A percentile compares a stretch with the other conserved stretches of the same genome.
phyloP scores from a whole-genome alignment of 768 basidiomycete genomes.

The Pleurotus pulmonarius region DNA sequence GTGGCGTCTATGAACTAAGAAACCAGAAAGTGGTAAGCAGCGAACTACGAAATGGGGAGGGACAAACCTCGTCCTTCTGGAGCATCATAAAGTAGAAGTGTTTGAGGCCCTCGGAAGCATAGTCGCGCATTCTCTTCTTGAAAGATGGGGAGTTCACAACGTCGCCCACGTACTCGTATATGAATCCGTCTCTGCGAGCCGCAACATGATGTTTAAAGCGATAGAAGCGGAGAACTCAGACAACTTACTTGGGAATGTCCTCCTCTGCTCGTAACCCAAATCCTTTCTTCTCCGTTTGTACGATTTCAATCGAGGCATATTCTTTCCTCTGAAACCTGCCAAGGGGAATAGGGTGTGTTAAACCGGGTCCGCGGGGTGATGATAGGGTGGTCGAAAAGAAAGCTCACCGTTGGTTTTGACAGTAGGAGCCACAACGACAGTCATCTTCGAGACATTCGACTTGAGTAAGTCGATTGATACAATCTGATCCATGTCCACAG shows the following conservation, averaged over 20 bases:
- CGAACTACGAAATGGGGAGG: not conserved
- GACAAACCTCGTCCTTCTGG: conserved; percentile 89
- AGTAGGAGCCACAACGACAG: conserved; percentile 77
- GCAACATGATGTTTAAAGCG: not conserved
- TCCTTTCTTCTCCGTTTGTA: conserved; percentile 93
- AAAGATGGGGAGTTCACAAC: conserved; percentile 87
- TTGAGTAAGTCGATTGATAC: conserved; percentile 96
- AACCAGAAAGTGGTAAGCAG: not conserved
- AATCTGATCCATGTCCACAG: conserved; percentile 87
- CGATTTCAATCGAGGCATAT: conserved; percentile 86
- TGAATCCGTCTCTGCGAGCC: conserved; percentile 72
- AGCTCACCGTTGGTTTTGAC: conserved; percentile 89
- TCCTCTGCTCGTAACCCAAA: conserved; percentile 82
- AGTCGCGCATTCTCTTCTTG: conserved; percentile 90
- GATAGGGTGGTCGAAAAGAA: conserved; percentile 5
- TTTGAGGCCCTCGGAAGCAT: conserved; percentile 86
- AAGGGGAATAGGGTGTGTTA: not conserved
- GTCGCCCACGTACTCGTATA: conserved; percentile 98
- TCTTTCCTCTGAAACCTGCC: conserved; percentile 81
- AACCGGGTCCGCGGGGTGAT: not conserved
- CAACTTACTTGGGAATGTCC: conserved; percentile 60
- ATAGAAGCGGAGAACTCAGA: not conserved
- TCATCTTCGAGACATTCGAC: conserved; percentile 93
- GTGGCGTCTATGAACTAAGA: conserved; percentile 94
- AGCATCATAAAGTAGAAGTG: conserved; percentile 99